phyloP scores from a whole-genome alignment of 495 filamentous ascomycete genomes.

The Tuber borchii region DNA sequence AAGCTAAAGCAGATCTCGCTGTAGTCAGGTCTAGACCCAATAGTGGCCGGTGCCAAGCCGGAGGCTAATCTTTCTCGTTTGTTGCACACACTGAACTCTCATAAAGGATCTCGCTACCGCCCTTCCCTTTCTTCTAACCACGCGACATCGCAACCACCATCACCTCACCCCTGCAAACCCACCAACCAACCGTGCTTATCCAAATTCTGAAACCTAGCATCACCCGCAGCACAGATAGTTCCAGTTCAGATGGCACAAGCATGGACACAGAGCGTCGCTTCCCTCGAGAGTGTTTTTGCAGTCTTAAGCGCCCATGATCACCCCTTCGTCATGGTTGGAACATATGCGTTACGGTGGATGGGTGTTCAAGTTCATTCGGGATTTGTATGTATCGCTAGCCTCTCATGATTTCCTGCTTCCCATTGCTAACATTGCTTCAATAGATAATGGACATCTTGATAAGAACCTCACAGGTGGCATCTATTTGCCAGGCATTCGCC shows the following conservation, averaged over 20 bases:
- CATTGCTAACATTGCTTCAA: neutral
- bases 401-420: neutral
- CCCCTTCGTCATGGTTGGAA: neutral
- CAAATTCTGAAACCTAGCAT: too few species aligned
- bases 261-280: neutral
- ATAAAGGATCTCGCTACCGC: too few species aligned
- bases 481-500: neutral
- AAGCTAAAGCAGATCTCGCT: too few species aligned
- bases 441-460: neutral
- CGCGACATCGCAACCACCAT: neutral
- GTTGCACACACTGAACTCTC: too few species aligned
- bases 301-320: neutral
- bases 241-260: neutral
- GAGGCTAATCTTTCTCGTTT: too few species aligned
- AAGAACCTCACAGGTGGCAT: neutral
- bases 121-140: too few species aligned
- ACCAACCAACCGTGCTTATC: neutral
- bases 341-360: neutral
- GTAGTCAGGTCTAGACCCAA: too few species aligned
- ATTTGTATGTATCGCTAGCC: neutral
- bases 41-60: too few species aligned
- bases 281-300: neutral
- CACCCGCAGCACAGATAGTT: neutral
- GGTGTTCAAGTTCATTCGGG: neutral
- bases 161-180: neutral